Conservation (phyloP, 169 alveolate species). For the Plasmodium gonderi region DNA sequence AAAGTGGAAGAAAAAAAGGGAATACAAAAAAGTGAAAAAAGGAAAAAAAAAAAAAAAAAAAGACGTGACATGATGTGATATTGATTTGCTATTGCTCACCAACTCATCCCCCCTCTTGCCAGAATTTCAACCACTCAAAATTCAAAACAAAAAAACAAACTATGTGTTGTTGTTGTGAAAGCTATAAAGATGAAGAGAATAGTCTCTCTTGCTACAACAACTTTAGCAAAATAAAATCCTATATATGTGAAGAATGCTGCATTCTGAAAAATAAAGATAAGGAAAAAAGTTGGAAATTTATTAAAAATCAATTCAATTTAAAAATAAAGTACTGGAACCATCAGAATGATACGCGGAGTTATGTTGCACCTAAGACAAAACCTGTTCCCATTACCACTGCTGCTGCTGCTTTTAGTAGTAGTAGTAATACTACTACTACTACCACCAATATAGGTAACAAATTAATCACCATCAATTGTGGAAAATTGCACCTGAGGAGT, state of each 20-base stretch:
- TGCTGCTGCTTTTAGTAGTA: no score
- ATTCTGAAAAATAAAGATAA: conserved; percentile 24
- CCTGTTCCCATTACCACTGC: neutral
- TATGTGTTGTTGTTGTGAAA: conserved; percentile 54
- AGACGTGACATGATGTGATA: no score
- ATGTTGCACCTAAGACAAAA: neutral
- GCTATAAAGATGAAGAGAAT: conserved; percentile 17
- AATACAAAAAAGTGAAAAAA: neutral
- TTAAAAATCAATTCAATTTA: neutral
- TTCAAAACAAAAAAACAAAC: neutral
- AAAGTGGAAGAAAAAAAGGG: neutral
- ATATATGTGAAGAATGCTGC: conserved; percentile 49
- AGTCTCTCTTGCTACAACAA: conserved; percentile 31
- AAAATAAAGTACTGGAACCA: neutral
- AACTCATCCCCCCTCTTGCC: neutral
- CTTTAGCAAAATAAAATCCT: conserved; percentile 24
- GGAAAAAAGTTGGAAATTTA: neutral
- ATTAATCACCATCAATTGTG: neutral
- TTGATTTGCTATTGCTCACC: neutral
- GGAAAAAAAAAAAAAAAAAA: no score
- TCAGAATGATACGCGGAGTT: neutral
- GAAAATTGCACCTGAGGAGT: neutral
- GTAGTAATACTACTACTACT: neutral
- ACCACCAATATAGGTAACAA: neutral
- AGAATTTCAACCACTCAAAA: neutral